Evolutionary conservation across 1,284 basidiomycete genomes (phyloP).

Genomic region (Apiotrichum domesticum): DNA sequence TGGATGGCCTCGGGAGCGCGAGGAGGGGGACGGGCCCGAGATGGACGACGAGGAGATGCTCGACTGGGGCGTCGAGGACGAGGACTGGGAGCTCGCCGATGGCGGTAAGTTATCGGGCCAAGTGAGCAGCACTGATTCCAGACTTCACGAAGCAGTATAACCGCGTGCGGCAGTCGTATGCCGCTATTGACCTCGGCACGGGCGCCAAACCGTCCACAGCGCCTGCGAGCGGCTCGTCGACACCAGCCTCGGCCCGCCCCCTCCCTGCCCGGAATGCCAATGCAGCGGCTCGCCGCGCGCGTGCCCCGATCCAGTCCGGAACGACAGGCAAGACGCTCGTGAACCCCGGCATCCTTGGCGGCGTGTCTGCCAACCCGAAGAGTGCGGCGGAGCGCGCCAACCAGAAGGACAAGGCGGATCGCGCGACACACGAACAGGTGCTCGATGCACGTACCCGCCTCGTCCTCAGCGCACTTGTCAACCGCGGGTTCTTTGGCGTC

Average conservation of each 20-base stretch:
- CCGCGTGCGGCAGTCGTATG: constrained; percentile 68
- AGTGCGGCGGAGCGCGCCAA: constrained; percentile 78
- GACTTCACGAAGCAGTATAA: constrained; percentile 98
- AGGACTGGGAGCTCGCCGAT: constrained; percentile 81
- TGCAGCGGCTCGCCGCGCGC: constrained; percentile 37
- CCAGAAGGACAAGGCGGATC: constrained; percentile 85
- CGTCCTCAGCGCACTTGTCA: constrained; percentile 90
- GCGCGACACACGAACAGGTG: constrained; percentile 91
- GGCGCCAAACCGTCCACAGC: constrained; percentile 1
- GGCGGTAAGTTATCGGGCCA: constrained; percentile 47
- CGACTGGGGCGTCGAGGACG: constrained; percentile 64
- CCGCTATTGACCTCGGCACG: constrained; percentile 8
- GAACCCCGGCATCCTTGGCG: constrained; percentile 53
- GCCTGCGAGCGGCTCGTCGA: not conserved
- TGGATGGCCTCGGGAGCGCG: not conserved
- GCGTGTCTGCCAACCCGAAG: constrained; percentile 79
- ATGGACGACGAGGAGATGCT: constrained; percentile 31
- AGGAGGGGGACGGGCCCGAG: constrained; percentile 5
- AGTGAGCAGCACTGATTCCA: constrained; percentile 39
- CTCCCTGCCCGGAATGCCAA: constrained; percentile 36
- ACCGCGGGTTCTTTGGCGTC: constrained; percentile 72
- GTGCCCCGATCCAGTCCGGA: constrained; percentile 33
- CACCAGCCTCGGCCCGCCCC: constrained; percentile 17
- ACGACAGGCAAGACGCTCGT: constrained; percentile 64
- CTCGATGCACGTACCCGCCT: constrained; percentile 83